Conservation (phyloP, 2,329 filamentous ascomycete genomes). For the Sporothrix variecibatus region DNA sequence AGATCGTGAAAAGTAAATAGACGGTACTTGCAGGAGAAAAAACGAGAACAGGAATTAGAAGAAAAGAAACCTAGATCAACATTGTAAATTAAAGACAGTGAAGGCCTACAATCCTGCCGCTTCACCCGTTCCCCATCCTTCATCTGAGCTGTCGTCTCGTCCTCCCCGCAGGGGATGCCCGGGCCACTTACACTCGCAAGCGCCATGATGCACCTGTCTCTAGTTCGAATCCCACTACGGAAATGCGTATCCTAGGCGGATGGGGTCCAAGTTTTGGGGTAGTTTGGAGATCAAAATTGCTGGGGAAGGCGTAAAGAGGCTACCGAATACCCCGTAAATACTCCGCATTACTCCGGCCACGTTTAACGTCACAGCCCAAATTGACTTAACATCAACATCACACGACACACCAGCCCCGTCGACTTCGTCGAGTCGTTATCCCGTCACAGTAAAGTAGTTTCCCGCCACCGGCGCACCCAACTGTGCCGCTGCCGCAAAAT, state of each 20-base stretch:
- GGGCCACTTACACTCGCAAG: not conserved
- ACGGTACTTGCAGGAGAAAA: not conserved
- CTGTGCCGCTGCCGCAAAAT: slow-evolving; percentile 23
- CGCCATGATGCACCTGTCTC: not conserved
- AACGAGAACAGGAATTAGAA: not conserved
- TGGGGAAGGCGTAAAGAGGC: not conserved
- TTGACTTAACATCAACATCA: not conserved
- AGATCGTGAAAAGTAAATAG: too few species aligned
- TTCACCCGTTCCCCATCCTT: too few species aligned
- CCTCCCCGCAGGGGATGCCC: not conserved
- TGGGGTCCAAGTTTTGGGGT: slow-evolving; percentile 1
- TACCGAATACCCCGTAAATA: not conserved
- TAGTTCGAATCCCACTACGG: slow-evolving; percentile 10
- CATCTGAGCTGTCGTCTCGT: not conserved
- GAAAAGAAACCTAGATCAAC: not conserved
- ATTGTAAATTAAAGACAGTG: not conserved
- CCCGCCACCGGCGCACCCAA: slow-evolving; percentile 25
- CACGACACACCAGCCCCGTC: not conserved
- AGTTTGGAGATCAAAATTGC: not conserved
- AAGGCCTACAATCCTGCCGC: too few species aligned
- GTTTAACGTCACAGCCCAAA: not conserved
- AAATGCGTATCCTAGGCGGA: slow-evolving; percentile 24
- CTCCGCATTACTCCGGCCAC: not conserved
- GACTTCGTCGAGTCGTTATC: not conserved
- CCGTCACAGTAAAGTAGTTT: slow-evolving; percentile 29